Conservation (phyloP, 192 early-diverging fungal species). For the Glomus cerebriforme region DNA sequence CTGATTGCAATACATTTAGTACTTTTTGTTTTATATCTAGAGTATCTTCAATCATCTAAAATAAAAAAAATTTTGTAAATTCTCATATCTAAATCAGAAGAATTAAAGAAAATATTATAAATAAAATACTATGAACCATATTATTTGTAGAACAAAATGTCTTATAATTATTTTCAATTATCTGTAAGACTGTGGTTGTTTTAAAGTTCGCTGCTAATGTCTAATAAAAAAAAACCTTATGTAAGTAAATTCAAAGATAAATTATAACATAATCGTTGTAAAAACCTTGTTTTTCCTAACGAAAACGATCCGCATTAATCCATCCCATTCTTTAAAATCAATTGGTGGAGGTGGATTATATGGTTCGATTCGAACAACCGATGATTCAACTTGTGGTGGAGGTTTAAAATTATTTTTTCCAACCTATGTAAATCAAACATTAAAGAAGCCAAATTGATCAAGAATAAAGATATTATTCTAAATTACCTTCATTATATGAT, state of each 20-base stretch:
- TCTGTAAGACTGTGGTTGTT: conserved; percentile 78
- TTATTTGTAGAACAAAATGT: conserved; percentile 85
- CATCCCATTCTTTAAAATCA: conserved; percentile 97
- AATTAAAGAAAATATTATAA: not conserved
- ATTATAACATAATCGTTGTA: not conserved
- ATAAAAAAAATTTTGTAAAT: not conserved
- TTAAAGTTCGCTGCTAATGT: conserved; percentile 91
- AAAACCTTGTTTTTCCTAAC: conserved; percentile 86
- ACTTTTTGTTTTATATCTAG: conserved; percentile 88
- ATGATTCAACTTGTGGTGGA: conserved; percentile 94
- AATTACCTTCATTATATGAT: conserved; percentile 90
- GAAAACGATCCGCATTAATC: conserved; percentile 91
- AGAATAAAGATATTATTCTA: not conserved
- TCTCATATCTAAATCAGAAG: not conserved
- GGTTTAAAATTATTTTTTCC: conserved; percentile 98
- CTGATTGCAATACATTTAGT: conserved; percentile 67
- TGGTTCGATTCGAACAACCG: conserved; percentile 93
- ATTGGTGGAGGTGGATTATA: conserved; percentile 92
- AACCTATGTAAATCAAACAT: conserved; percentile 48
- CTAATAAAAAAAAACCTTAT: conserved; percentile 32
- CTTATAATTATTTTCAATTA: conserved; percentile 96
- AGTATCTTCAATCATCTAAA: conserved; percentile 71
- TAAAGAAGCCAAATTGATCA: not conserved
- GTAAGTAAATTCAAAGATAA: not conserved
- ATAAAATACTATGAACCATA: conserved; percentile 45